Conservation (phyloP, 495 filamentous ascomycete genomes). For the Podospora fimiseda region DNA sequence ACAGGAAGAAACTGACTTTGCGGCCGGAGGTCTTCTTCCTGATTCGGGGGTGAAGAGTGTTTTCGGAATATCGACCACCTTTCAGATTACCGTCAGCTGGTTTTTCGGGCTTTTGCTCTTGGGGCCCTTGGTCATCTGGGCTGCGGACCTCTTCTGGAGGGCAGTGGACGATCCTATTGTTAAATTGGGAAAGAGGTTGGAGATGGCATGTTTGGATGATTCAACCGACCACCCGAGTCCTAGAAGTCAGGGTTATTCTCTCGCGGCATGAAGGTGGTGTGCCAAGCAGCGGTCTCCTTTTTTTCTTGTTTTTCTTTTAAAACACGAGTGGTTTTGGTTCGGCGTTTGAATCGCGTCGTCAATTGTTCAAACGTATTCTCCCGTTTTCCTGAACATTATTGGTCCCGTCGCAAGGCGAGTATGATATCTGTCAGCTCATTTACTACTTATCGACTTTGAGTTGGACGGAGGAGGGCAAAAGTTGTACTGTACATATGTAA, state of each 20-base stretch:
- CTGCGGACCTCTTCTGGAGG: slow-evolving; percentile 54
- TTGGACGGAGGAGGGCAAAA: too few relatives aligned
- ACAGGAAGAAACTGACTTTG: slow-evolving; percentile 19
- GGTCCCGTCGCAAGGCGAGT: too few relatives aligned
- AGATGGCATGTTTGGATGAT: slow-evolving; percentile 32
- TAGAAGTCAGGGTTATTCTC: slow-evolving; percentile 20
- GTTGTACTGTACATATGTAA: too few relatives aligned
- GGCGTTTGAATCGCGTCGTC: too few relatives aligned
- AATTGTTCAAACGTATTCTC: too few relatives aligned
- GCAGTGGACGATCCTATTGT: slow-evolving; percentile 54
- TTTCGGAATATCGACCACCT: slow-evolving; percentile 46
- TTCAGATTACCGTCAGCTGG: slow-evolving; percentile 47
- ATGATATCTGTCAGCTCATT: too few relatives aligned
- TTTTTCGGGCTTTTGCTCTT: slow-evolving; percentile 45
- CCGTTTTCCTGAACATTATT: too few relatives aligned
- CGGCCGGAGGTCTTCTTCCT: slow-evolving; percentile 10
- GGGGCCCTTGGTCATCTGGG: slow-evolving; percentile 49
- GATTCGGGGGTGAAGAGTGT: slow-evolving; percentile 43
- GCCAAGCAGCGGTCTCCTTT: too few relatives aligned
- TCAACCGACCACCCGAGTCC: slow-evolving; percentile 17
- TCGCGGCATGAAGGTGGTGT: slow-evolving; percentile 10
- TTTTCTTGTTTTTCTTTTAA: too few relatives aligned
- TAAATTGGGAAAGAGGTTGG: slow-evolving; percentile 48
- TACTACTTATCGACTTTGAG: too few relatives aligned
- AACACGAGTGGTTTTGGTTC: too few relatives aligned